Evolutionary conservation across 2,329 filamentous ascomycete species (phyloP).

Genomic region (Talaromyces sp.): DNA sequence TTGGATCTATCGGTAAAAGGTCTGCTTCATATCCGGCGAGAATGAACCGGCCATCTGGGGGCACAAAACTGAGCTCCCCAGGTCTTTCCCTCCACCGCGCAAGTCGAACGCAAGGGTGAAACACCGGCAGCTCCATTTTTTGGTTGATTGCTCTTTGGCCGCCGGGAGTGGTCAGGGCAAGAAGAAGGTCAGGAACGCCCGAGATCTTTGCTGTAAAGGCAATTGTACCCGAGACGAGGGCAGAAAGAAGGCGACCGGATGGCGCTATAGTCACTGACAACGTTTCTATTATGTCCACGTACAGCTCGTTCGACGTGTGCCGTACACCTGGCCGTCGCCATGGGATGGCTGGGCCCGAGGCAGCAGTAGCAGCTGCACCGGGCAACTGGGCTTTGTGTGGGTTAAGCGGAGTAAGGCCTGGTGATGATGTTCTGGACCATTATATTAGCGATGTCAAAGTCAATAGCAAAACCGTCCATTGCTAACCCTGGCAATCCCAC

Average conservation of each 20-base stretch:
- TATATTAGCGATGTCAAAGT: not conserved
- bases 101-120: slow-evolving; percentile 90
- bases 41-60: slow-evolving; percentile 89
- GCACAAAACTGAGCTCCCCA: slow-evolving; percentile 91
- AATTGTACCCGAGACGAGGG: slow-evolving; percentile 85
- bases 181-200: slow-evolving; percentile 81
- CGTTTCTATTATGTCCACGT: slow-evolving; percentile 91
- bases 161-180: slow-evolving; percentile 74
- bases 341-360: slow-evolving; percentile 57
- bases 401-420: slow-evolving; percentile 35
- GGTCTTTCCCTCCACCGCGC: slow-evolving; percentile 85
- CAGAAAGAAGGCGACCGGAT: slow-evolving; percentile 79
- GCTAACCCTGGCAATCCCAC: slow-evolving; percentile 73
- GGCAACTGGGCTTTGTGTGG: slow-evolving; percentile 37
- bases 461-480: not conserved
- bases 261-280: slow-evolving; percentile 83
- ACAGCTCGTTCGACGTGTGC: slow-evolving; percentile 95
- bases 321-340: slow-evolving; percentile 90
- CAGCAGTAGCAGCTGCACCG: slow-evolving; percentile 22
- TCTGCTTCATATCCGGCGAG: slow-evolving; percentile 93
- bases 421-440: slow-evolving; percentile 30
- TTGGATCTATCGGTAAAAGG: slow-evolving; percentile 66
- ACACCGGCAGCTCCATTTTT: slow-evolving; percentile 82
- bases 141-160: slow-evolving; percentile 70
- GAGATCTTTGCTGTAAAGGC: slow-evolving; percentile 94